Evolutionary conservation across 1,284 basidiomycete genomes (phyloP), one percentile per base, ranked within the genome.

Genomic region (Chalciporus sp.): DNA sequence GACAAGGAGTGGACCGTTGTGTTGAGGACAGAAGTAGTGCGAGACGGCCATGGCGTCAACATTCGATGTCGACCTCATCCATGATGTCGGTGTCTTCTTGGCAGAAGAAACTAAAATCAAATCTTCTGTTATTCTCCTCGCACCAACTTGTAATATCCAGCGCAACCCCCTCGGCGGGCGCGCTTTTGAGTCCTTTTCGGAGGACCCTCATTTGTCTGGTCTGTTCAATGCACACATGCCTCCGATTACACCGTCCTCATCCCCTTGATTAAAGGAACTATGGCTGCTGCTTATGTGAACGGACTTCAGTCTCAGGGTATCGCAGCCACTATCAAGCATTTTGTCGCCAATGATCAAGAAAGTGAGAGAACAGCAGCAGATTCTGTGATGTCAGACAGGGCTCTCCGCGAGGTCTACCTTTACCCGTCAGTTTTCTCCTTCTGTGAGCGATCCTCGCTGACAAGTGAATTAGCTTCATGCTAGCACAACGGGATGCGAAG

Each of bases 121-220:
- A 61, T 83, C 84, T 0, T 82, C 83, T 1, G 80, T 83, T 27
- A 70, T 86, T 27, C 69, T 86, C 7, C 76, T 88, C 39, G 86
- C 84, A 10, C 86, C 85, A 3, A 88, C 86, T 1, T 86, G 84
- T 70, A 90, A 88, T 65, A 86, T 88, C 29, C 85, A 86, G 61
- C 78, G 86, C 16, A 75, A 75, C 9, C 84, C 84, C 29, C 74
- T 85, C 0, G 84, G 83, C 9, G 83, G 84, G 2, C 74, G 86
- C 23, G 78, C 83, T 7, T 89, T 89, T 61, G 87, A 89, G 66
- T 84, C 81, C 5, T 89, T 86, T 70, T 84, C 83, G 1, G 86
- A 90, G 61, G 84, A 86, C 61, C 84, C 82, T 42, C 74, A 81
- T 62, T 72, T 87, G 39, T 88, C 82, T 28, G 85, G 83, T 81